A percentile compares a stretch with the other conserved stretches of the same genome.
Conservation (phyloP, 2,329 filamentous ascomycete species). For the Ceratocystis cacaofunesta region DNA sequence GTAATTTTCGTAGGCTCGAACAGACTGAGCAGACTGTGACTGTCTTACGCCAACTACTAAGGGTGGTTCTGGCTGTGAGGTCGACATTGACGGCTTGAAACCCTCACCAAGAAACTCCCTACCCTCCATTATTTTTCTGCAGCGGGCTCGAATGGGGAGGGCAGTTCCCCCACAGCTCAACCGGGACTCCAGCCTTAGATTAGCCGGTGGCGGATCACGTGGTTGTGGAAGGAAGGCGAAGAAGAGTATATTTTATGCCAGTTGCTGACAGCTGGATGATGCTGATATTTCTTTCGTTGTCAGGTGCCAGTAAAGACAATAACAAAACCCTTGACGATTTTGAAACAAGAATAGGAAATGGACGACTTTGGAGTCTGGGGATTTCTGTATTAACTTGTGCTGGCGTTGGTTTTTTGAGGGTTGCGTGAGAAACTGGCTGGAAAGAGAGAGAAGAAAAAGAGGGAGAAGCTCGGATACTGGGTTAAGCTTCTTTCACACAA, state of each 20-base stretch:
- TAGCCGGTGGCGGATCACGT: conserved; percentile 16
- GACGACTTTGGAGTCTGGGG: not conserved
- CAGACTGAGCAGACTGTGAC: conserved; percentile 1
- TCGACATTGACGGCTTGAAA: conserved; percentile 17
- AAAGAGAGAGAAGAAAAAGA: conserved; percentile 1
- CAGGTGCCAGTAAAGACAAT: not conserved
- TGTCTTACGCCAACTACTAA: conserved; percentile 10
- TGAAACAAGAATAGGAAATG: not conserved
- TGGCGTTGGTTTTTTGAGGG: not conserved
- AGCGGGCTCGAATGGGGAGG: conserved; percentile 15
- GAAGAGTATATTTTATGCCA: not conserved
- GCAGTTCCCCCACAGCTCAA: conserved; percentile 16
- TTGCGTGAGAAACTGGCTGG: not conserved
- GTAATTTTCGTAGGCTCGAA: conserved; percentile 9
- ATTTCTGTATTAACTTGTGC: not conserved
- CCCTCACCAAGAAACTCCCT: conserved; percentile 14
- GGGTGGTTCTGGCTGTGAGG: conserved; percentile 12
- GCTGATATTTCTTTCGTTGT: not conserved
- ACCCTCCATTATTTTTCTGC: conserved; percentile 17
- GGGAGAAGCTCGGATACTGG: conserved; percentile 1
- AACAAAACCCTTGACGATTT: not conserved
- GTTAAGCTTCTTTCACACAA: conserved; percentile 1
- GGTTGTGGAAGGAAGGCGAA: not conserved
- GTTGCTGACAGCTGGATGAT: not conserved
- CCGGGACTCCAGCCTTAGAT: conserved; percentile 17